Evolutionary conservation across 768 basidiomycete genomes (phyloP), one percentile per base, ranked within the genome.

Genomic region (Macrolepiota fuliginosa): DNA sequence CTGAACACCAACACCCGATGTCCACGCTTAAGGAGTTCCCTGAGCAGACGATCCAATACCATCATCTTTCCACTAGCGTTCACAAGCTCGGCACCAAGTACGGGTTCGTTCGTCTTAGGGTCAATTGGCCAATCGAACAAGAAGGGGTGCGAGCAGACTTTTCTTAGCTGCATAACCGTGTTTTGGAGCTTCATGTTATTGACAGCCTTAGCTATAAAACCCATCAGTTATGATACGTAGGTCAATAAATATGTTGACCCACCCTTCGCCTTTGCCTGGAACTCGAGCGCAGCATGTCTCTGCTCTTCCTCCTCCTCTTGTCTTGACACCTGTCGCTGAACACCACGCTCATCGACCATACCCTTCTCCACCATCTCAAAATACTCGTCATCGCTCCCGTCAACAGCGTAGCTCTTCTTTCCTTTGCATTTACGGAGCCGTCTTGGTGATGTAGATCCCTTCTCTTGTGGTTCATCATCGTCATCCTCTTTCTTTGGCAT

Each of bases 51-150:
- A 64, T 98, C 92, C 0, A 99, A 83, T 2, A 99, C 78, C 81
- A 98, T 89, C 96, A 98, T 98, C 80, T 99, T 99, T 17, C 97
- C 97, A 60, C 91, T 94, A 0, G 87, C 86, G 60, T 90, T 87
- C 25, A 96, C 85, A 35, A 98, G 78, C 67, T 95, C 87, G 25
- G 91, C 87, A 65, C 91, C 86, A 40, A 96, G 73, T 46, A 89
- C 77, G 0, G 83, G 83, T 45, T 86, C 74, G n/a, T 77, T 77
- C 0, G 89, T 91, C 4, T 76, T 67, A 0, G 82, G 79, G 66
- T 93, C 87, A 47, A 79, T 67, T 0, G 92, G 90, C 90, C 92
- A 92, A 65, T 92, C 88, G 70, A 96, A 96, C 5, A 94, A 75
- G 78, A 91, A 91, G 0, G 96, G 95, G 73, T 98, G 94, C 13